Base-by-base conservation (phyloP, 768 basidiomycete species). In the Mycena latifolia region DNA sequence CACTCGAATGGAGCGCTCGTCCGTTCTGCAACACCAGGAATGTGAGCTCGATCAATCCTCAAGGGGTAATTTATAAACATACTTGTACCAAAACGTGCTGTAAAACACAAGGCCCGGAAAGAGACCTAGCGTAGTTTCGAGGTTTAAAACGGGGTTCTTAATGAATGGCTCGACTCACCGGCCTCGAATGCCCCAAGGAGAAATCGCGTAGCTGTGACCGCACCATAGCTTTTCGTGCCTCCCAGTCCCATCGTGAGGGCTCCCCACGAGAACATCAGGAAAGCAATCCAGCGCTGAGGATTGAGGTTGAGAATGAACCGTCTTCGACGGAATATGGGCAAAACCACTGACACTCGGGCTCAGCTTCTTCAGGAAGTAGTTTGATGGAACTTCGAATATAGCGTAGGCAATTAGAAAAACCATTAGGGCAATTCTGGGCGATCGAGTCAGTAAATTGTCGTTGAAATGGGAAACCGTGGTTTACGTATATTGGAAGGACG, bases 81-180 rank as follows among this genome's bases (percentile, higher is more conserved):
- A n/a, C n/a, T n/a, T n/a, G 69, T 83, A 85, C 82, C 83, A 84
- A 68, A 82, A 81, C n/a, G 81, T 84, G 45, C 83, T 66, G 67
- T 75, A 80, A 69, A 79, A 82, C 17, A 79, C 73, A 55, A 82
- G 74, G 18, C 81, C 83, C 1, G 81, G 83, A 70, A 81, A 83
- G 11, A 82, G 70, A 24, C 76, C 81, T 67, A 29, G 2, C 67
- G 35, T 20, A 35, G 10, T 46, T 39, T 25, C n/a, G 3, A 20
- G 18, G 35, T 24, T 65, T 11, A 65, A 22, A 31, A 4, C 1
- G n/a, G 9, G 27, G 10, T 4, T 45, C 29, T 33, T 31, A 10
- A n/a, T 27, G 18, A 22, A 22, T 18, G n/a, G 20, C 20, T 37
- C 61, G 46, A 55, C 63, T 46, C 25, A 67, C 66, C 67, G 5